Evolutionary conservation across 108 stramenopile species (phyloP), one percentile per base, ranked within the genome.

Genomic region (Cyclotella baltica): DNA sequence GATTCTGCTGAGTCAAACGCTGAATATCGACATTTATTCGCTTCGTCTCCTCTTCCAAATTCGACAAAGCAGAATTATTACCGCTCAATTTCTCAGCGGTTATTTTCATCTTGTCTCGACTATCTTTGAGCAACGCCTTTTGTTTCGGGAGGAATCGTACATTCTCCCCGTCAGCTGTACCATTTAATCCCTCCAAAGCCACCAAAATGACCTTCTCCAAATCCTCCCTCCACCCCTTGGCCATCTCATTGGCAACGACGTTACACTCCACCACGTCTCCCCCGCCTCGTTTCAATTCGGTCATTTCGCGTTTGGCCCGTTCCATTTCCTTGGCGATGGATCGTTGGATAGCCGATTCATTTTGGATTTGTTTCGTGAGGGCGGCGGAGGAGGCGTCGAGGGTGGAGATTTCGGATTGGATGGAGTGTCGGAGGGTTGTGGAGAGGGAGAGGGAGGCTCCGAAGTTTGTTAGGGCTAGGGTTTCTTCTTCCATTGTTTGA

Each of bases 1-100:
- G 22, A 27, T 66, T 80, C 38, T 62, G 48, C 15, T 27, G 53
- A 18, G 76, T 82, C 22, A 85, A 59, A 38, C 73, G 62, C 15
- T 56, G 34, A 19, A 67, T 36, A 15, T 71, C 48, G 0, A 19
- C 28, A 0, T 67, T 15, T 20, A 67, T 33, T 10, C 67, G 29
- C 19, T 19, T 34, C 6, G 67, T 51, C 31, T 67, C 67, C 9
- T 67, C 48, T 1, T 67, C 29, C 22, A 67, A 16, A 20, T 50
- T 28, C n/a, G 67, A 4, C 23, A 67, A 16, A 2, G 67, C 18
- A 20, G 40, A 27, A 6, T 23, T 29, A 4, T 2, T 9, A 16
- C 38, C 38, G 16, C 3, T 13, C 23, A 64, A 31, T 38, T 64
- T 25, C 10, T 10, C 20, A 3, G 63, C 13, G 20, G 22, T 38